Percentiles rank a stretch among this genome's conserved stretches.
Evolutionary conservation across 306 rosid genomes (phyloP).

Genomic region (Ceratonia siliqua): DNA sequence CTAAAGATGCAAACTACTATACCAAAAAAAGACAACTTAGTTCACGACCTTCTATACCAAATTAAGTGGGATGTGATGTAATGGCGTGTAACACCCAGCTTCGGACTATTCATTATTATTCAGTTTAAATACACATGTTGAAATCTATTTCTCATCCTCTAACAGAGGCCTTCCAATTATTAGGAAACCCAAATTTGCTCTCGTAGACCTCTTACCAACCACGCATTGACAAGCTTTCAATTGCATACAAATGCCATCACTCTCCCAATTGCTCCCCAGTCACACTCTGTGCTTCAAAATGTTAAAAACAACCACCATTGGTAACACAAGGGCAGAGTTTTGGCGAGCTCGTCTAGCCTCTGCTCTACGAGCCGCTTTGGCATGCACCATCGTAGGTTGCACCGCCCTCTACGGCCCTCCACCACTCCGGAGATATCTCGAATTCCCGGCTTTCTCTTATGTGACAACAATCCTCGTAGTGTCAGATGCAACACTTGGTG

Average conservation of each 20-base stretch:
- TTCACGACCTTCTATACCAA: too few species aligned
- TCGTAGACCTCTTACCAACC: background rate
- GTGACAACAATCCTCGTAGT: constrained; percentile 59
- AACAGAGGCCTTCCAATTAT: background rate
- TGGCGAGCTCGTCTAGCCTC: constrained; percentile 51
- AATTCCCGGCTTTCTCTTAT: constrained; percentile 65
- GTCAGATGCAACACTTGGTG: constrained; percentile 69
- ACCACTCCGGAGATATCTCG: constrained; percentile 36
- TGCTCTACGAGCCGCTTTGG: constrained; percentile 62
- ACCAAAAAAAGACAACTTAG: too few species aligned
- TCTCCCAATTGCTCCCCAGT: background rate
- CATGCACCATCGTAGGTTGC: constrained; percentile 67
- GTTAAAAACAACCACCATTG: constrained; percentile 35
- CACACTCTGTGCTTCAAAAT: constrained; percentile 3
- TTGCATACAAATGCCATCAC: background rate
- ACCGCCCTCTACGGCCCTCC: constrained; percentile 55
- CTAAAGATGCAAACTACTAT: background rate
- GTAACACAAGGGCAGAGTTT: constrained; percentile 19
- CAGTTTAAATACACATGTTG: background rate
- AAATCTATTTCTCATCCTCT: constrained; percentile 7
- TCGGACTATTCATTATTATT: background rate
- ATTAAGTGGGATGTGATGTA: too few species aligned
- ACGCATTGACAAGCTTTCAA: too few species aligned
- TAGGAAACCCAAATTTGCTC: background rate
- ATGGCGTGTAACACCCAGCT: background rate